A percentile compares a stretch with the other conserved stretches of the same genome.
Conservation (phyloP, 352 stramenopile species). For the Phytophthora cryptogea region DNA sequence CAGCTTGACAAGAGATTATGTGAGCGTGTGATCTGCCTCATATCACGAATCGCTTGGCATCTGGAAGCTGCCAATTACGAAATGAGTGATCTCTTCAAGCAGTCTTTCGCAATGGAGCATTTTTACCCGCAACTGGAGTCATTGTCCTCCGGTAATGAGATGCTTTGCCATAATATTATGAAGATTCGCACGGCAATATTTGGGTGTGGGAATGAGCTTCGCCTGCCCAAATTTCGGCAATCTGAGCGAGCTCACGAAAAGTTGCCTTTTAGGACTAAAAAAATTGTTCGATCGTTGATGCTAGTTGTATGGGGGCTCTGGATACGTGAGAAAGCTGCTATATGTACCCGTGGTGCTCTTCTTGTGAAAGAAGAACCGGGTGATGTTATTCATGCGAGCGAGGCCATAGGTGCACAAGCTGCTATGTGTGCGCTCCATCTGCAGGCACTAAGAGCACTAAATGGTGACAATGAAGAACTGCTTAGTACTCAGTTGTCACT, state of each 20-base stretch:
- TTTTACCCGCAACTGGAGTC: conserved; percentile 5
- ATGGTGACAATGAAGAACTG: conserved; percentile 31
- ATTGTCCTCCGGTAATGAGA: conserved; percentile 1
- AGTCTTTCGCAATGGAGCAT: conserved; percentile 11
- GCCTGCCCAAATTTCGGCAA: conserved; percentile 5
- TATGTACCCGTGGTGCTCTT: conserved; percentile 28
- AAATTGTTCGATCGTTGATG: conserved; percentile 37
- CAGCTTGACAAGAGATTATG: conserved; percentile 7
- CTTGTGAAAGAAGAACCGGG: conserved; percentile 1
- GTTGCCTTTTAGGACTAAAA: conserved; percentile 16
- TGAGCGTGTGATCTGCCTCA: conserved; percentile 19
- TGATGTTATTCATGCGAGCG: background rate
- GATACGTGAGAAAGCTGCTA: conserved; percentile 41
- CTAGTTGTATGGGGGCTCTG: conserved; percentile 45
- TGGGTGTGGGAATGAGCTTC: background rate
- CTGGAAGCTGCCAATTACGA: conserved; percentile 7
- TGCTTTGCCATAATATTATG: conserved; percentile 10
- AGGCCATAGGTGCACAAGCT: conserved; percentile 26
- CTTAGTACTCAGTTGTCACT: conserved; percentile 40
- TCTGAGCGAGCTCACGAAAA: background rate
- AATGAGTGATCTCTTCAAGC: conserved; percentile 1
- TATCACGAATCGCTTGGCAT: conserved; percentile 27
- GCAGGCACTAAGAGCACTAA: conserved; percentile 25
- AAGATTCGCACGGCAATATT: conserved; percentile 6
- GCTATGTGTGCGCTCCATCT: conserved; percentile 51